Base-by-base conservation (phyloP, 75 land plant species). In the Cupressus sempervirens region DNA sequence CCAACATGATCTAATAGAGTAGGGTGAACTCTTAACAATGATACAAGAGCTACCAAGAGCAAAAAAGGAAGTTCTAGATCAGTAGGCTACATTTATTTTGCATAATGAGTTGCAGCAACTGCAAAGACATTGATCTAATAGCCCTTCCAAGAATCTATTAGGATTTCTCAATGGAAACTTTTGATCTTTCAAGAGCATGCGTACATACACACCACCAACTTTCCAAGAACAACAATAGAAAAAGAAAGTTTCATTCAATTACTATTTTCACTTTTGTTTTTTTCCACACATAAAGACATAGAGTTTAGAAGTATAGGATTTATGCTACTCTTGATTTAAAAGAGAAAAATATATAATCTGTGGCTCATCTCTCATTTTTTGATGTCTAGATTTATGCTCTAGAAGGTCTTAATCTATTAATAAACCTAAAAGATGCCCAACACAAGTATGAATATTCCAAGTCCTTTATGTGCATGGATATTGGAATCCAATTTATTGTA, bases 191-290 rank as follows among this genome's bases (percentile, higher is more conserved):
- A 98, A 82, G 87, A 98, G 96, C 72, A 98, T 83, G 83, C 99
- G 89, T 30, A 98, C 98, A 86, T 98, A 98, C n/a, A 98, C 98
- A 50, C 99, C 99, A n/a, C 99, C 99, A 89, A 98, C 99, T 98
- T 98, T 77, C 65, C 26, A 84, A 74, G 29, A 29, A 82, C 46
- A 29, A 12, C 9, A n/a, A 54, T 26, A 82, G 36, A 18, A 82
- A 1, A 30, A 53, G 14, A 46, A 58, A 34, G 34, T 20, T 53
- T 82, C 48, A 53, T 53, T 82, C 38, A 52, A 15, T 46, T 29
- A 6, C 36, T 52, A 82, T 29, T 41, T 26, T 45, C 30, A 41
- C 12, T 76, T 18, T 7, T 20, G 18, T 79, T 2, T 40, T 2
- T 34, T 23, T 52, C 56, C 7, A 11, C 35, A 13, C 13, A 84